These are phyloP conservation scores for Ganoderma lingzhi DNA, from an alignment of 1,284 basidiomycete genomes.

Conservation along the genomic window DNA sequence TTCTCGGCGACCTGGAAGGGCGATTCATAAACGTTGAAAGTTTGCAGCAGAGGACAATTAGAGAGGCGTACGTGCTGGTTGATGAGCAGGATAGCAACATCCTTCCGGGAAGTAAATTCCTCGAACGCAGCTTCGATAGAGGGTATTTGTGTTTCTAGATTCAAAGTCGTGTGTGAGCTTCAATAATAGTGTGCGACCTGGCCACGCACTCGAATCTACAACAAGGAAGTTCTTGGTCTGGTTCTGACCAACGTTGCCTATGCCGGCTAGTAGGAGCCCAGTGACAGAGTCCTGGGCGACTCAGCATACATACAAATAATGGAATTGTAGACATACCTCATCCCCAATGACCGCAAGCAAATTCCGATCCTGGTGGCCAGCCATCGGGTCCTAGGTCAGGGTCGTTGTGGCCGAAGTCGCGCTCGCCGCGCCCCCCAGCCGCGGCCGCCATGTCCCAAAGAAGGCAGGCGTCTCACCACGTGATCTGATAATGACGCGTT, in stretches of 20 bases:
- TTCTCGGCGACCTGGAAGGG: constrained; percentile 87
- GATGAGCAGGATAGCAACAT: constrained; percentile 95
- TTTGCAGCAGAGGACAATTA: not conserved
- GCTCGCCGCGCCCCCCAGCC: constrained; percentile 13
- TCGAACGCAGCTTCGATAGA: constrained; percentile 91
- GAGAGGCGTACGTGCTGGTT: constrained; percentile 87
- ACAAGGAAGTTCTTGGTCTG: constrained; percentile 97
- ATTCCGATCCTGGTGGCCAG: constrained; percentile 80
- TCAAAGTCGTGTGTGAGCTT: not conserved
- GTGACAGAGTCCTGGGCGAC: constrained; percentile 88
- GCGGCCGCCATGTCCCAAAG: constrained; percentile 10
- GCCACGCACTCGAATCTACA: constrained; percentile 83
- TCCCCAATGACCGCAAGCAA: constrained; percentile 95
- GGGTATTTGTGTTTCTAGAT: constrained; percentile 86
- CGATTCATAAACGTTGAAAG: not conserved
- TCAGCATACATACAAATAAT: constrained; percentile 10
- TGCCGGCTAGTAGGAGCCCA: constrained; percentile 89
- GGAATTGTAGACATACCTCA: constrained; percentile 64
- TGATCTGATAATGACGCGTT: constrained; percentile 28
- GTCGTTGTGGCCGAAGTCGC: constrained; percentile 13
- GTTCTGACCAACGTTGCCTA: constrained; percentile 88
- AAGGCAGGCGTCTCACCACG: constrained; percentile 29
- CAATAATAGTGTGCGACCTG: too few relatives aligned
- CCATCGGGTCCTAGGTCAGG: constrained; percentile 35
- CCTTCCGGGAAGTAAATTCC: constrained; percentile 91